A percentile compares a stretch with the other conserved stretches of the same genome.
These are phyloP conservation scores for Ampelomyces quisqualis DNA, from an alignment of 2,329 filamentous ascomycete genomes.

Conservation along the genomic window DNA sequence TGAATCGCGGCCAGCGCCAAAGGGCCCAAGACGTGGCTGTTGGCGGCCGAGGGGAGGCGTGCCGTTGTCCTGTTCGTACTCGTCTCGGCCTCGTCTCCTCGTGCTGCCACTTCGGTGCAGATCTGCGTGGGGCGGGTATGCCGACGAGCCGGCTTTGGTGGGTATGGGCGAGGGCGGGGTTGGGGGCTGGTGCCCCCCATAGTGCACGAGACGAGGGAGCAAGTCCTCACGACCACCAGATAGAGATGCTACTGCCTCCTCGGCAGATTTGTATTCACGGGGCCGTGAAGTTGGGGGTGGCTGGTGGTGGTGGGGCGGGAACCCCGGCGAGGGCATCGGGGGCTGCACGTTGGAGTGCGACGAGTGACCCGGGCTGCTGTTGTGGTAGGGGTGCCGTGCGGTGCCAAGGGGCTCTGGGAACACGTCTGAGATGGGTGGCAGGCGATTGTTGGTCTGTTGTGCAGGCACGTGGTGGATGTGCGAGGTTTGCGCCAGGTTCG, in stretches of 20 bases:
- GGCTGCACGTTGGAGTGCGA: slow-evolving; percentile 65
- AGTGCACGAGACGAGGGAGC: slow-evolving; percentile 90
- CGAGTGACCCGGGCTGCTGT: slow-evolving; percentile 64
- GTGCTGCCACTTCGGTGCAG: slow-evolving; percentile 57
- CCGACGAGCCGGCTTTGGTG: slow-evolving; percentile 39
- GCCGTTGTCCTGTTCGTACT: slow-evolving; percentile 86
- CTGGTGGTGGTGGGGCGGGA: slow-evolving; percentile 57
- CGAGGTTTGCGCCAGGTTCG: slow-evolving; percentile 77
- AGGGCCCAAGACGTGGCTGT: slow-evolving; percentile 59
- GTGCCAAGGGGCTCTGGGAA: slow-evolving; percentile 75
- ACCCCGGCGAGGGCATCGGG: slow-evolving; percentile 75
- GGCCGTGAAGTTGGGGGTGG: slow-evolving; percentile 60
- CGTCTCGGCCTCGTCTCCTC: slow-evolving; percentile 77
- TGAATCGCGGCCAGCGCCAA: slow-evolving; percentile 78
- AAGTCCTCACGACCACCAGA: slow-evolving; percentile 90
- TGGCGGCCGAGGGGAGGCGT: slow-evolving; percentile 77
- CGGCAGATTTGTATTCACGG: slow-evolving; percentile 90
- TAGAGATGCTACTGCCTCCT: slow-evolving; percentile 89
- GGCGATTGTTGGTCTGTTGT: slow-evolving; percentile 83
- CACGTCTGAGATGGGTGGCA: slow-evolving; percentile 92
- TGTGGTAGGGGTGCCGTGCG: slow-evolving; percentile 54
- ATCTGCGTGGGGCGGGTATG: slow-evolving; percentile 33
- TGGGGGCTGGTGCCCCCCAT: slow-evolving; percentile 88
- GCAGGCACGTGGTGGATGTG: slow-evolving; percentile 90
- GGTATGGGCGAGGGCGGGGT: slow-evolving; percentile 81